A percentile compares a stretch with the other conserved stretches of the same genome.
Evolutionary conservation across 2,329 filamentous ascomycete genomes (phyloP).

Genomic region (Aspergillus sp.): DNA sequence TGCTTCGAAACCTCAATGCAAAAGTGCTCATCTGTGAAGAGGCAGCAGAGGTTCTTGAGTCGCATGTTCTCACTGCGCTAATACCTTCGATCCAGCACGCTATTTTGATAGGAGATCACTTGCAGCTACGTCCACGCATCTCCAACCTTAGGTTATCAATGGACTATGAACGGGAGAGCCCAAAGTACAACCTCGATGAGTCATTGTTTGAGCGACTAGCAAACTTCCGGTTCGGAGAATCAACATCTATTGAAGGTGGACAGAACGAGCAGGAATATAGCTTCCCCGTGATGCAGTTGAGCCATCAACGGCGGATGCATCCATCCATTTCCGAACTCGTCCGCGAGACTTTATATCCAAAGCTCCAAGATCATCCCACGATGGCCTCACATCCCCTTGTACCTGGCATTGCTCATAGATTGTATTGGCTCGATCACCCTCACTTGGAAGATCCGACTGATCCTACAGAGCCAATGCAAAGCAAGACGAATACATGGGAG

Average conservation of each 20-base stretch:
- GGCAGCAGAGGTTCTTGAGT: constrained; percentile 14
- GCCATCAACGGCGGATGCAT: constrained; percentile 13
- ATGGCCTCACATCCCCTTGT: not conserved
- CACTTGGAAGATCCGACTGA: constrained; percentile 15
- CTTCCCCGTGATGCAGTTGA: constrained; percentile 11
- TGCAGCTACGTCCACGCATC: constrained; percentile 12
- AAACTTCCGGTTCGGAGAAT: not conserved
- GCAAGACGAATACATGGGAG: constrained; percentile 23
- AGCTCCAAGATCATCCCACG: constrained; percentile 3
- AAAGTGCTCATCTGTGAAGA: constrained; percentile 15
- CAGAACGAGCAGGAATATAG: not conserved
- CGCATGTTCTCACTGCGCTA: constrained; percentile 10
- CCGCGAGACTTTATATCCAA: constrained; percentile 6
- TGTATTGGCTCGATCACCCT: constrained; percentile 28
- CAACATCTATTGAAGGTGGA: not conserved
- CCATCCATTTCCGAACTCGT: constrained; percentile 5
- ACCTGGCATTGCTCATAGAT: constrained; percentile 2
- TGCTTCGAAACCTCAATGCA: not conserved
- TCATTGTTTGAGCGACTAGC: constrained; percentile 12
- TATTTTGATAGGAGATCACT: constrained; percentile 15
- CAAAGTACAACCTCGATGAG: constrained; percentile 8
- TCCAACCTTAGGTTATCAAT: constrained; percentile 1
- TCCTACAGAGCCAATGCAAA: constrained; percentile 11
- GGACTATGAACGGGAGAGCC: not conserved
- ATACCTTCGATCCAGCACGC: constrained; percentile 12